A percentile compares a stretch with the other conserved stretches of the same genome.
phyloP scores from a whole-genome alignment of 2,329 filamentous ascomycete species.

The Paraphoma chrysanthemicola region DNA sequence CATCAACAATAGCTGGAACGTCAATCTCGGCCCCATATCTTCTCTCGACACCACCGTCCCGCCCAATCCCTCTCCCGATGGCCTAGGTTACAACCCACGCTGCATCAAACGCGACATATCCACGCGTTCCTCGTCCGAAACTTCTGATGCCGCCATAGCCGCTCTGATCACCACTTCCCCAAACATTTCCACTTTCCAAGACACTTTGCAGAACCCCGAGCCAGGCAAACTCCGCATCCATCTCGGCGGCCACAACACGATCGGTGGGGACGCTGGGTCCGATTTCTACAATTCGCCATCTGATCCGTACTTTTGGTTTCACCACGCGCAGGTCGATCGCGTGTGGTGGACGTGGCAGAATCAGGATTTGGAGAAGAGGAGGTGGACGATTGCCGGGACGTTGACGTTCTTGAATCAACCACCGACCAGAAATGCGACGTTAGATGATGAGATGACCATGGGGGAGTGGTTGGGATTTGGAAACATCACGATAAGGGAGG shows the following conservation, averaged over 20 bases:
- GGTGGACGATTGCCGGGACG: background rate
- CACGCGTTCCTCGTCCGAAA: constrained; percentile 24
- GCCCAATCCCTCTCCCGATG: constrained; percentile 34
- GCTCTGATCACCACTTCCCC: constrained; percentile 25
- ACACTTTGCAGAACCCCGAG: constrained; percentile 43
- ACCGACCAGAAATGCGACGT: background rate
- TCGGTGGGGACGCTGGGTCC: constrained; percentile 52
- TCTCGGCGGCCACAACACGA: constrained; percentile 54
- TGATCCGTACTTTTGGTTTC: constrained; percentile 50
- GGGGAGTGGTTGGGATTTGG: background rate
- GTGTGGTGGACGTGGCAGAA: constrained; percentile 46
- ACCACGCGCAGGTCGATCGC: constrained; percentile 57
- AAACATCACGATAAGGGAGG: background rate
- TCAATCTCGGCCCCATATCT: constrained; percentile 57
- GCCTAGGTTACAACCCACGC: constrained; percentile 42
- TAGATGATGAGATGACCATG: background rate
- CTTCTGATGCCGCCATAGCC: constrained; percentile 29
- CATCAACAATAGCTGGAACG: constrained; percentile 23
- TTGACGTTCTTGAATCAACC: background rate
- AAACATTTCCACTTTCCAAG: constrained; percentile 47
- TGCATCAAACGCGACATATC: constrained; percentile 48
- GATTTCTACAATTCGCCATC: constrained; percentile 55
- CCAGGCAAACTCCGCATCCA: constrained; percentile 48
- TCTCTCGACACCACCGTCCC: constrained; percentile 34
- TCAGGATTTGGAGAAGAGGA: background rate